Percentiles rank a stretch among this genome's conserved stretches.
phyloP scores from a whole-genome alignment of 352 stramenopile genomes.

The Thraustochytrium striatum region DNA sequence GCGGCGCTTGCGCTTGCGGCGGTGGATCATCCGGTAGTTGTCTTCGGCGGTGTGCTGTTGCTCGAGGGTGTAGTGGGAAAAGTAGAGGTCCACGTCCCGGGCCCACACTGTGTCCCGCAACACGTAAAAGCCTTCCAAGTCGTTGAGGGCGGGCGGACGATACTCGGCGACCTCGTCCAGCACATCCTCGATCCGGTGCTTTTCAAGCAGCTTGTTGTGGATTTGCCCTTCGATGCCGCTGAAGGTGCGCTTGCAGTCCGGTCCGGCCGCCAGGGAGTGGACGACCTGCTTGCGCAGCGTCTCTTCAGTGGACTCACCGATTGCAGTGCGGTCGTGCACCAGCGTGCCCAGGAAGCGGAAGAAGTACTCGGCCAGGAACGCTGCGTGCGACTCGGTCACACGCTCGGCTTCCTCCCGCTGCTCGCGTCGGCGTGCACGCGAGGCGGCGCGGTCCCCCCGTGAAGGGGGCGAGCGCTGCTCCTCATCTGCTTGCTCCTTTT shows the following conservation, averaged over 20 bases:
- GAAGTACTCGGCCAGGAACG: background rate
- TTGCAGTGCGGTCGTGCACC: background rate
- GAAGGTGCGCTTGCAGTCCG: constrained; percentile 14
- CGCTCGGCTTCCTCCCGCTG: constrained; percentile 13
- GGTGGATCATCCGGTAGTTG: constrained; percentile 23
- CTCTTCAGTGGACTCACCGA: constrained; percentile 2
- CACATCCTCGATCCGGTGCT: constrained; percentile 23
- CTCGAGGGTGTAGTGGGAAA: constrained; percentile 10
- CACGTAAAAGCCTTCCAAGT: constrained; percentile 18
- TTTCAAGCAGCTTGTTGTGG: background rate
- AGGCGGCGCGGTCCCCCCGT: background rate
- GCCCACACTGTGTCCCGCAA: constrained; percentile 3
- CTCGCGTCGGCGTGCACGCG: background rate
- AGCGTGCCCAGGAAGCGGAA: constrained; percentile 5
- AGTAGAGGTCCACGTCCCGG: constrained; percentile 22
- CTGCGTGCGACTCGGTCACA: constrained; percentile 8
- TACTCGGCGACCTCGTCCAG: constrained; percentile 25
- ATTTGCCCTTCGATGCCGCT: constrained; percentile 17
- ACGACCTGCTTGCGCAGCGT: constrained; percentile 33
- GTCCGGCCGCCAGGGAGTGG: constrained; percentile 4
- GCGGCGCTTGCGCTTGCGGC: constrained; percentile 39
- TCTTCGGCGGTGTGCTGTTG: constrained; percentile 24
- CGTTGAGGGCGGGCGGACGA: constrained; percentile 4
- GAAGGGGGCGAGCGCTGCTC: background rate
- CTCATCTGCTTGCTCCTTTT: background rate